phyloP scores from a whole-genome alignment of 2,329 filamentous ascomycete genomes.

The Alternaria viburni region DNA sequence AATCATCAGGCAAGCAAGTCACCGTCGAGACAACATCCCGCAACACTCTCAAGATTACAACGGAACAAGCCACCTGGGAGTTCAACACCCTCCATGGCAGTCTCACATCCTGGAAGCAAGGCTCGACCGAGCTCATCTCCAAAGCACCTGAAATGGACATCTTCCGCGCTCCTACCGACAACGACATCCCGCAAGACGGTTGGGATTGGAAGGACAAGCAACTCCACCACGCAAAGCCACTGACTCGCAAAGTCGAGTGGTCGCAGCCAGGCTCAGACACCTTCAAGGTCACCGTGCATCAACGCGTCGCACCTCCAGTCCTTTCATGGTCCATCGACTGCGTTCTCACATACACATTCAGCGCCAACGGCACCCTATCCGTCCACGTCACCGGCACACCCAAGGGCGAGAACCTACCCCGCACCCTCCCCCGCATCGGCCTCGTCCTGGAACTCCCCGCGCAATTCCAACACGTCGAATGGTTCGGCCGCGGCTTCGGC shows the following conservation, averaged over 20 bases:
- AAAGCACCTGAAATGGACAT: constrained; percentile 56
- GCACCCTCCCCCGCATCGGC: constrained; percentile 67
- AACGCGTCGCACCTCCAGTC: constrained; percentile 64
- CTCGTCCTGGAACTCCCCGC: constrained; percentile 61
- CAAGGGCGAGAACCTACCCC: constrained; percentile 59
- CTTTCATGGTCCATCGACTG: constrained; percentile 60
- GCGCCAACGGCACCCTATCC: constrained; percentile 52
- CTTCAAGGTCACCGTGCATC: constrained; percentile 52
- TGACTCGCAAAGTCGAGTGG: constrained; percentile 40
- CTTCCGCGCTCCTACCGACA: constrained; percentile 71
- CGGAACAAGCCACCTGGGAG: constrained; percentile 52
- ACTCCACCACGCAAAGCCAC: constrained; percentile 35
- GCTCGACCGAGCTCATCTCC: constrained; percentile 39
- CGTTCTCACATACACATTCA: constrained; percentile 61
- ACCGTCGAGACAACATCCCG: constrained; percentile 32
- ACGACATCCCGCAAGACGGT: constrained; percentile 62
- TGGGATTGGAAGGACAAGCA: constrained; percentile 61
- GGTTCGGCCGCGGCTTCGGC: constrained; percentile 69
- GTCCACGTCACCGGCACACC: constrained; percentile 55
- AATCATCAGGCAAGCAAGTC: constrained; percentile 52
- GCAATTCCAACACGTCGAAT: constrained; percentile 58
- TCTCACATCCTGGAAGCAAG: constrained; percentile 46
- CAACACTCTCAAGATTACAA: constrained; percentile 29
- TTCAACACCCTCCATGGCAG: constrained; percentile 61
- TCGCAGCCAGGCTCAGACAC: constrained; percentile 36